phyloP scores from a whole-genome alignment of 2,329 filamentous ascomycete species.

The Cadophora sp. region DNA sequence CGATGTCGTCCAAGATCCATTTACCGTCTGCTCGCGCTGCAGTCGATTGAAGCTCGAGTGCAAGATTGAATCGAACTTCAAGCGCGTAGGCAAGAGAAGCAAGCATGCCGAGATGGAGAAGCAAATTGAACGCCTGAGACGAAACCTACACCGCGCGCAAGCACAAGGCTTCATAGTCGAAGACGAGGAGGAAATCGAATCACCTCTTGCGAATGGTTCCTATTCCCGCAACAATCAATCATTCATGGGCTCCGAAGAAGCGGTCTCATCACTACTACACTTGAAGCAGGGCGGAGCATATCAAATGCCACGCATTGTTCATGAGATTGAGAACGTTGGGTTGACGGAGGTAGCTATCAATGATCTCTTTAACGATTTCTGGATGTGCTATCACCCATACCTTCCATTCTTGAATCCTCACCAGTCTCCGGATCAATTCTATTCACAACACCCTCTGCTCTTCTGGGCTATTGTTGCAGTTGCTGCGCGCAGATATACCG shows the following conservation, averaged over 20 bases:
- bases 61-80: slow-evolving; percentile 89
- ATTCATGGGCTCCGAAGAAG: slow-evolving; percentile 72
- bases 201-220: slow-evolving; percentile 62
- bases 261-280: slow-evolving; percentile 69
- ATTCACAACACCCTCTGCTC: slow-evolving; percentile 77
- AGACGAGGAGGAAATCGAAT: slow-evolving; percentile 63
- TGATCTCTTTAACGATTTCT: slow-evolving; percentile 76
- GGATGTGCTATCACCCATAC: slow-evolving; percentile 77
- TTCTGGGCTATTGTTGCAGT: slow-evolving; percentile 87
- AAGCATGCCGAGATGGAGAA: slow-evolving; percentile 88
- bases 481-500: slow-evolving; percentile 72
- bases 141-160: slow-evolving; percentile 65
- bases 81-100: slow-evolving; percentile 80
- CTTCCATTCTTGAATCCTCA: slow-evolving; percentile 74
- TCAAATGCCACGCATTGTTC: slow-evolving; percentile 39
- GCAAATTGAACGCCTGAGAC: slow-evolving; percentile 74
- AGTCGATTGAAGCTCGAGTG: slow-evolving; percentile 81
- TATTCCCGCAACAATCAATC: slow-evolving; percentile 66
- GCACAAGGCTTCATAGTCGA: slow-evolving; percentile 61
- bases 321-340: slow-evolving; percentile 64
- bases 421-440: slow-evolving; percentile 75
- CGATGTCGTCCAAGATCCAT: slow-evolving; percentile 83
- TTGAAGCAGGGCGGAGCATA: slow-evolving; percentile 69
- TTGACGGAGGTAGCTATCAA: slow-evolving; percentile 68
- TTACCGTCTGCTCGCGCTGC: slow-evolving; percentile 78